These are phyloP conservation scores for Candida multigemmis DNA, from an alignment of 805 yeast species.

Conservation along the genomic window DNA sequence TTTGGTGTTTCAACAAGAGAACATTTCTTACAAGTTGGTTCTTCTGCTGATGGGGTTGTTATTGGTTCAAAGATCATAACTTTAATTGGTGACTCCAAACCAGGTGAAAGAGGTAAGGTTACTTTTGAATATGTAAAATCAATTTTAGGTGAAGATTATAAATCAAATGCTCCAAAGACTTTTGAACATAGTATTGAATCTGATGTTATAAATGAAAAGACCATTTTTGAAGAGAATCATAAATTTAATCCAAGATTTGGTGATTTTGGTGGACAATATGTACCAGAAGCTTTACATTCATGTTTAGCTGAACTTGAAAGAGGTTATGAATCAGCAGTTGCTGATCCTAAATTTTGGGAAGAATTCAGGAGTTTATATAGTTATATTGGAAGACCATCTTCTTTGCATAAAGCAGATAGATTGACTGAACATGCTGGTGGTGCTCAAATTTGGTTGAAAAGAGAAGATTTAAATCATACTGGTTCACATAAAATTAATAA, in stretches of 20 bases:
- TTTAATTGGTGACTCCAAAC: conserved; percentile 53
- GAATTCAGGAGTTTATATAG: conserved; percentile 79
- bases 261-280: conserved; percentile 97
- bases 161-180: conserved; percentile 16
- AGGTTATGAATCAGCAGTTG: conserved; percentile 80
- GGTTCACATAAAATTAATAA: conserved; percentile 85
- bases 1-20: conserved; percentile 95
- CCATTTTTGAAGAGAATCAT: conserved; percentile 46
- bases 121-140: conserved; percentile 62
- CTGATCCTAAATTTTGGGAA: conserved; percentile 89
- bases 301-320: conserved; percentile 83
- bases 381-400: conserved; percentile 95
- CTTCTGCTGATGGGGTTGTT: conserved; percentile 88
- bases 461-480: conserved; percentile 91
- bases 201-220: conserved; percentile 20
- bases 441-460: conserved; percentile 87
- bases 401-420: conserved; percentile 85
- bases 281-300: conserved; percentile 91
- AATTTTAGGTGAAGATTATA: conserved; percentile 52
- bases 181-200: conserved; percentile 10
- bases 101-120: conserved; percentile 50
- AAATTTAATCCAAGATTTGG: conserved; percentile 77
- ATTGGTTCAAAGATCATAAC: conserved; percentile 84
- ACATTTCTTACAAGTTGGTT: conserved; percentile 74
- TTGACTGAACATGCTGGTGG: conserved; percentile 89